These are phyloP conservation scores for Ogataea pignaliae DNA, from an alignment of 805 yeast genomes.

Conservation along the genomic window DNA sequence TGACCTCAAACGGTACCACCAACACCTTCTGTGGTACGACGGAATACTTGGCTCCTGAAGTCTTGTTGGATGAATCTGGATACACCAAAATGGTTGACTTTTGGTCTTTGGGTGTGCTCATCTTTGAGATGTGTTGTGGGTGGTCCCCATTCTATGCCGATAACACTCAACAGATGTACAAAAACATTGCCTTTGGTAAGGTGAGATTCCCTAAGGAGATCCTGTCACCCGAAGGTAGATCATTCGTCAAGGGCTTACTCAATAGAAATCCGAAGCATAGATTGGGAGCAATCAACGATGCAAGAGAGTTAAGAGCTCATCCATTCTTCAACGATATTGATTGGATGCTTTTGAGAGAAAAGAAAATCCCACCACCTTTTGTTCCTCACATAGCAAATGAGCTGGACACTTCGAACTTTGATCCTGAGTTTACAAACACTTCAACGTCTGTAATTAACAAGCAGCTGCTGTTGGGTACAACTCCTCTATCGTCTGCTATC, in stretches of 20 bases:
- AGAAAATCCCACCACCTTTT: slow-evolving; percentile 93
- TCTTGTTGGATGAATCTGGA: slow-evolving; percentile 89
- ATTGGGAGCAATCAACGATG: slow-evolving; percentile 86
- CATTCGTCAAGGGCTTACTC: slow-evolving; percentile 90
- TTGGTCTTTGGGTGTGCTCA: slow-evolving; percentile 95
- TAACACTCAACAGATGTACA: slow-evolving; percentile 97
- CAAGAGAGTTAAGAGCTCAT: slow-evolving; percentile 87
- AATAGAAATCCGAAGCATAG: slow-evolving; percentile 96
- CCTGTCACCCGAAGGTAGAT: slow-evolving; percentile 85
- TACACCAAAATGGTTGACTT: slow-evolving; percentile 99
- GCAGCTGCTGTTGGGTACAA: slow-evolving; percentile 58
- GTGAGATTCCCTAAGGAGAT: slow-evolving; percentile 97
- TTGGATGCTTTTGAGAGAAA: slow-evolving; percentile 75
- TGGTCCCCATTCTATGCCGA: slow-evolving; percentile 99
- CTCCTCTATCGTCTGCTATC: slow-evolving; percentile 90
- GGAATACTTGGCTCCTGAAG: slow-evolving; percentile 96
- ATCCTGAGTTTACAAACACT: slow-evolving; percentile 94
- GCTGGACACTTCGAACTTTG: slow-evolving; percentile 93
- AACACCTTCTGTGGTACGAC: slow-evolving; percentile 99
- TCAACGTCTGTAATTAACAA: slow-evolving; percentile 77
- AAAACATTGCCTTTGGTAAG: slow-evolving; percentile 97
- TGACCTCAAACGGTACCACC: slow-evolving; percentile 81
- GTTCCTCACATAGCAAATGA: slow-evolving; percentile 90
- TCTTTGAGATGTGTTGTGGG: slow-evolving; percentile 99
- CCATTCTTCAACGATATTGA: slow-evolving; percentile 89